phyloP scores from a whole-genome alignment of 345 rosid genomes.

The Populus davidiana region DNA sequence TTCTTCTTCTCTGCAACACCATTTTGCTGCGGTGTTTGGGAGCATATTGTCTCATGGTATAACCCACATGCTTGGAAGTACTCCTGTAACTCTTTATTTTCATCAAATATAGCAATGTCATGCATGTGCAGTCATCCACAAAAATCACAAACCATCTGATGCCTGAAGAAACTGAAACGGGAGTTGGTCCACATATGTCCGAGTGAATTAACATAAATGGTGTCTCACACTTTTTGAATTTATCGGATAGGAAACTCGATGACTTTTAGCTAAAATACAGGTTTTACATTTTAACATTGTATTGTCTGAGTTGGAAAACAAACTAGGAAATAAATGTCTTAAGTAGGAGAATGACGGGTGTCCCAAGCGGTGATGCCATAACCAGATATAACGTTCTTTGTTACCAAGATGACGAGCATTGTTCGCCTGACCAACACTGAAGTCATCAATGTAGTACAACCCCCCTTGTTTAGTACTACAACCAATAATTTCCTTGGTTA shows the following conservation, averaged over 20 bases:
- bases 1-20: neutral
- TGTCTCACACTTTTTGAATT: neutral
- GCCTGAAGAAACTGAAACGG: neutral
- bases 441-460: too few relatives aligned
- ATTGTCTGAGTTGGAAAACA: neutral
- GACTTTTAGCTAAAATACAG: slow-evolving; percentile 1
- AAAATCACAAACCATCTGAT: neutral
- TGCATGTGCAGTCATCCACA: neutral
- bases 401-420: neutral
- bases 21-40: neutral
- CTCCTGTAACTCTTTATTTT: neutral
- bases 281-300: neutral
- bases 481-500: too few relatives aligned
- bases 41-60: neutral
- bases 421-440: too few relatives aligned
- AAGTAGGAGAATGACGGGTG: neutral
- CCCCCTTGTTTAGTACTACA: too few relatives aligned
- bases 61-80: neutral
- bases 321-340: neutral
- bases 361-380: neutral
- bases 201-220: neutral
- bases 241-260: neutral
- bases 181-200: neutral
- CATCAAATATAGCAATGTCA: slow-evolving; percentile 1
- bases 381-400: neutral